Conservation (phyloP, 75 land plant genomes). For the Picea sitchensis region DNA sequence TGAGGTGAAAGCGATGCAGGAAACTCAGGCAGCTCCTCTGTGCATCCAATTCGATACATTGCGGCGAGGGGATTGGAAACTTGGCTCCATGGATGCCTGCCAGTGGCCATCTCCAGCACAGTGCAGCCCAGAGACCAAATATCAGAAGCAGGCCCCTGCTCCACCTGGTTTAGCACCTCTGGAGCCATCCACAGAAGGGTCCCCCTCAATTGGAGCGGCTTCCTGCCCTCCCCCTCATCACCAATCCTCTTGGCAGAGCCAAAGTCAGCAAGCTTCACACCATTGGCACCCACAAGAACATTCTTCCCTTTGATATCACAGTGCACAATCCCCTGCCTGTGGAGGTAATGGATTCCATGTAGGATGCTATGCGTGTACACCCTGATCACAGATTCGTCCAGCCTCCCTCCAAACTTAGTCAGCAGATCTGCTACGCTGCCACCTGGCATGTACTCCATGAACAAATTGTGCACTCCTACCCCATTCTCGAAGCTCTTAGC, state of each 20-base stretch:
- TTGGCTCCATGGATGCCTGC: constrained; percentile 45
- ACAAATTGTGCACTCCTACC: constrained; percentile 28
- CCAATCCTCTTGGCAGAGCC: constrained; percentile 52
- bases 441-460: constrained; percentile 49
- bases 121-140: constrained; percentile 85
- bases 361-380: constrained; percentile 31
- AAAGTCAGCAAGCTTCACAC: constrained; percentile 81
- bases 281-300: constrained; percentile 38
- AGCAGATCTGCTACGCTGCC: constrained; percentile 36
- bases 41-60: constrained; percentile 45
- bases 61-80: constrained; percentile 8
- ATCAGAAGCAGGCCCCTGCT: constrained; percentile 40
- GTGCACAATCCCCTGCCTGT: constrained; percentile 51
- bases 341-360: constrained; percentile 44
- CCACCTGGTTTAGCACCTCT: constrained; percentile 52
- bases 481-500: constrained; percentile 24
- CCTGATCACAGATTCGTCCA: constrained; percentile 34
- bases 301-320: constrained; percentile 76
- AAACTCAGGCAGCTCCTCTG: constrained; percentile 36
- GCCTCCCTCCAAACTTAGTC: constrained; percentile 13
- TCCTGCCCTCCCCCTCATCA: neutral
- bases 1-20: constrained; percentile 35
- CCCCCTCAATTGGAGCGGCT: constrained; percentile 19
- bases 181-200: constrained; percentile 87
- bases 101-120: constrained; percentile 65